These are phyloP conservation scores for Aspergillus thermomutatus DNA, from an alignment of 2,329 filamentous ascomycete species.

Conservation along the genomic window DNA sequence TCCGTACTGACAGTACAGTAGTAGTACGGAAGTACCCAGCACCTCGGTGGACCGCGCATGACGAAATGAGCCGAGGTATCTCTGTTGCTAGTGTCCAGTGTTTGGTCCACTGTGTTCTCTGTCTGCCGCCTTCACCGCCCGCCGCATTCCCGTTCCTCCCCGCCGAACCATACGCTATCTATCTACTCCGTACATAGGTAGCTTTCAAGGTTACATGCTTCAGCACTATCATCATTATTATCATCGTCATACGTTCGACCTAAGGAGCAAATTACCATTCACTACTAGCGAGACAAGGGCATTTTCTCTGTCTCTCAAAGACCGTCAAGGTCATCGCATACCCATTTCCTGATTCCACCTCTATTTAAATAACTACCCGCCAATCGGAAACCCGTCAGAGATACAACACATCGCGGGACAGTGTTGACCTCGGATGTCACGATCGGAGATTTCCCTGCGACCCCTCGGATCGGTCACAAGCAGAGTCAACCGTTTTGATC, in stretches of 20 bases:
- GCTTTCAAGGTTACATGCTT: background rate
- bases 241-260: background rate
- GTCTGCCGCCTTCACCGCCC: conserved; percentile 5
- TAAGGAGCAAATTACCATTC: background rate
- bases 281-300: background rate
- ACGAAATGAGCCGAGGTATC: conserved; percentile 30
- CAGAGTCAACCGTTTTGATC: background rate
- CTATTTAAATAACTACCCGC: background rate
- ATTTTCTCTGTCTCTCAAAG: background rate
- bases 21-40: conserved; percentile 1
- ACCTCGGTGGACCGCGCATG: conserved; percentile 30
- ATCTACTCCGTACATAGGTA: no score
- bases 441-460: conserved; percentile 8
- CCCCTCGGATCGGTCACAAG: conserved; percentile 10
- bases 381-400: background rate
- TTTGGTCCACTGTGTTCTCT: conserved; percentile 13
- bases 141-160: conserved; percentile 14
- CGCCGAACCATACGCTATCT: conserved; percentile 4
- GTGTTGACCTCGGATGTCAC: conserved; percentile 17
- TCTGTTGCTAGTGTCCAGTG: conserved; percentile 14
- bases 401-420: background rate
- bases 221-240: background rate
- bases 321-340: background rate
- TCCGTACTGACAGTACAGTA: background rate
- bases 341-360: background rate